phyloP scores from a whole-genome alignment of 352 stramenopile genomes.

The Phytophthora pseudosyringae region DNA sequence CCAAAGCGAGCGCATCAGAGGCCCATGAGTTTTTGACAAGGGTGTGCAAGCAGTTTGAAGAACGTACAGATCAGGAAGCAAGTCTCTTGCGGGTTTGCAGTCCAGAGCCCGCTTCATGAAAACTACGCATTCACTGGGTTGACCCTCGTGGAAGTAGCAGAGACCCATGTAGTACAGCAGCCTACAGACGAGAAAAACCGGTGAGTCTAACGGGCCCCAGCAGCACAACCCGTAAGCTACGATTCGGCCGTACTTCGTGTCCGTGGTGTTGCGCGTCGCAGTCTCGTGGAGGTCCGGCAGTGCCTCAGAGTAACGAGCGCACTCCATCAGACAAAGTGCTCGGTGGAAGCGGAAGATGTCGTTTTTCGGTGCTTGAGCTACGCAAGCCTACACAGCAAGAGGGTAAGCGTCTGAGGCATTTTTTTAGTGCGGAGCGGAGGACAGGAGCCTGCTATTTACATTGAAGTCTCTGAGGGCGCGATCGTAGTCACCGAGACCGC shows the following conservation, averaged over 20 bases:
- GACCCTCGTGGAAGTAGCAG: conserved; percentile 63
- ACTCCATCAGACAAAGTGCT: conserved; percentile 67
- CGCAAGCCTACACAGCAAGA: conserved; percentile 39
- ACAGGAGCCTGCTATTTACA: conserved; percentile 31
- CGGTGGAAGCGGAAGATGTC: conserved; percentile 77
- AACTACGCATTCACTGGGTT: conserved; percentile 51
- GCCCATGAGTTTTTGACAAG: background rate
- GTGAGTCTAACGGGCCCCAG: conserved; percentile 5
- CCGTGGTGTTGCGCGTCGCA: conserved; percentile 32
- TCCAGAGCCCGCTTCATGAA: conserved; percentile 55
- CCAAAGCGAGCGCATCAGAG: conserved; percentile 3
- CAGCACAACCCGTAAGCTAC: background rate
- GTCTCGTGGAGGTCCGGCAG: conserved; percentile 61
- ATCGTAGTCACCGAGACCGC: conserved; percentile 66
- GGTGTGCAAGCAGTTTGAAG: background rate
- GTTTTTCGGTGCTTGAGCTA: conserved; percentile 47
- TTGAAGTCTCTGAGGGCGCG: conserved; percentile 60
- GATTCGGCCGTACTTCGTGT: conserved; percentile 40
- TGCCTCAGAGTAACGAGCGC: conserved; percentile 49
- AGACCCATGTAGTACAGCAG: conserved; percentile 72
- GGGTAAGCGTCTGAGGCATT: background rate
- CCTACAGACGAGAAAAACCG: conserved; percentile 28
- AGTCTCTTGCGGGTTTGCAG: conserved; percentile 26
- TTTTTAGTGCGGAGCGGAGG: background rate
- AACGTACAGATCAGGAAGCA: conserved; percentile 71